Evolutionary conservation across 2,329 filamentous ascomycete genomes (phyloP).

Genomic region (Cercospora brassicicola): DNA sequence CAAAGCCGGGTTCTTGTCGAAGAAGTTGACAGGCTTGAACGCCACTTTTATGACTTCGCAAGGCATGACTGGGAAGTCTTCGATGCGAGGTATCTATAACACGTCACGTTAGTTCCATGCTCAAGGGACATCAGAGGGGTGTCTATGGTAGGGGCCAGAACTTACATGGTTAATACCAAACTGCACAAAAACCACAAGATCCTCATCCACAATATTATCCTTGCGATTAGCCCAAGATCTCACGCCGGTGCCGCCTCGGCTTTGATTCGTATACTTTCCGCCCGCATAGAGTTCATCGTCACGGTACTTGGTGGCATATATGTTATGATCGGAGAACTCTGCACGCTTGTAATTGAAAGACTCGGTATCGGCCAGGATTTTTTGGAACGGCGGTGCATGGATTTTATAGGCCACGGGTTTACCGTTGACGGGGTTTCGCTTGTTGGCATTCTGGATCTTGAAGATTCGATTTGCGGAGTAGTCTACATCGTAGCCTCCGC

Average conservation of each 20-base stretch:
- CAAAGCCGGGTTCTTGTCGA: slow-evolving; percentile 58
- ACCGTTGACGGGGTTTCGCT: slow-evolving; percentile 50
- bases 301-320: slow-evolving; percentile 60
- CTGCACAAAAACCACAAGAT: slow-evolving; percentile 59
- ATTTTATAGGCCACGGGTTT: slow-evolving; percentile 54
- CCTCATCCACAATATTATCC: slow-evolving; percentile 57
- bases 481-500: slow-evolving; percentile 53
- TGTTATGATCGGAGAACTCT: slow-evolving; percentile 59
- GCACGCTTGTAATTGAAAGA: slow-evolving; percentile 59
- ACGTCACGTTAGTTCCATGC: slow-evolving; percentile 34
- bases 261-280: slow-evolving; percentile 57
- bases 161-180: slow-evolving; percentile 57
- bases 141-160: slow-evolving; percentile 36
- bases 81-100: slow-evolving; percentile 52
- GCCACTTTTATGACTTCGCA: slow-evolving; percentile 58
- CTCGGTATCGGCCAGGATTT: slow-evolving; percentile 54
- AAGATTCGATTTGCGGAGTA: slow-evolving; percentile 48
- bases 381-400: slow-evolving; percentile 51
- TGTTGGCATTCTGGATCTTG: slow-evolving; percentile 51
- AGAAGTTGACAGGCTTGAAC: slow-evolving; percentile 60
- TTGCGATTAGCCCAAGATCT: slow-evolving; percentile 54
- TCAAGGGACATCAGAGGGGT: slow-evolving; percentile 58
- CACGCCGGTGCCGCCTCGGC: slow-evolving; percentile 52
- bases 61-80: slow-evolving; percentile 62
- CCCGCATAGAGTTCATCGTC: slow-evolving; percentile 62